Percentiles rank a stretch among this genome's conserved stretches.
Conservation (phyloP, 164 flowering plant species). For the Annona squamosa region DNA sequence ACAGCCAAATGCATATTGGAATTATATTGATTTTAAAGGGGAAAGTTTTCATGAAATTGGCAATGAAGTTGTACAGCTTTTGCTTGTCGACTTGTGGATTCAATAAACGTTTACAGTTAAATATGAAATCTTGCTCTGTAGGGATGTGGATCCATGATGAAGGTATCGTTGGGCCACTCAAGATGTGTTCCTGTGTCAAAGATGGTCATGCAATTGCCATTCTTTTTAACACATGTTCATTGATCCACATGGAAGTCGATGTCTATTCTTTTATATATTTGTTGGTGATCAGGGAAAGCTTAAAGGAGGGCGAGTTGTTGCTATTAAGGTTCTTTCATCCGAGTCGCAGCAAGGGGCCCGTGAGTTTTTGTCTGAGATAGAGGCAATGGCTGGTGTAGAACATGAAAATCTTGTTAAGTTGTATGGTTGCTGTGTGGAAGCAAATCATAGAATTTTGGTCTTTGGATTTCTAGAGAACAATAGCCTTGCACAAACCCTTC, state of each 20-base stretch:
- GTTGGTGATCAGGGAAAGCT: slow-evolving; percentile 65
- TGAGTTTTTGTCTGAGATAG: slow-evolving; percentile 82
- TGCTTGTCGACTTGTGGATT: neutral
- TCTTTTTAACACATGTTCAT: neutral
- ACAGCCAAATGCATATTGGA: no score
- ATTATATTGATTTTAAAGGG: no score
- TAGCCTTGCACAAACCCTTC: slow-evolving; percentile 73
- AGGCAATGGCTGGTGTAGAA: slow-evolving; percentile 55
- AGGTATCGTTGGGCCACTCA: neutral
- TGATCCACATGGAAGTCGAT: neutral
- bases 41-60: no score
- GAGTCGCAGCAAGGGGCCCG: slow-evolving; percentile 73
- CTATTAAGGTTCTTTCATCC: slow-evolving; percentile 85
- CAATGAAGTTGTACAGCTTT: neutral
- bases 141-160: neutral
- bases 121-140: neutral
- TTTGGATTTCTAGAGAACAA: slow-evolving; percentile 83
- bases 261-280: neutral
- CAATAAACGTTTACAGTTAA: no score
- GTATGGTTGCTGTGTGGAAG: slow-evolving; percentile 86
- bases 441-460: slow-evolving; percentile 69
- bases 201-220: neutral
- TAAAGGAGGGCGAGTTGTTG: slow-evolving; percentile 57
- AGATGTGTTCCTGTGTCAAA: neutral
- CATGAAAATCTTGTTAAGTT: slow-evolving; percentile 83